Base-by-base conservation (phyloP, 202 grass and related monocot species). In the Panicum virgatum region DNA sequence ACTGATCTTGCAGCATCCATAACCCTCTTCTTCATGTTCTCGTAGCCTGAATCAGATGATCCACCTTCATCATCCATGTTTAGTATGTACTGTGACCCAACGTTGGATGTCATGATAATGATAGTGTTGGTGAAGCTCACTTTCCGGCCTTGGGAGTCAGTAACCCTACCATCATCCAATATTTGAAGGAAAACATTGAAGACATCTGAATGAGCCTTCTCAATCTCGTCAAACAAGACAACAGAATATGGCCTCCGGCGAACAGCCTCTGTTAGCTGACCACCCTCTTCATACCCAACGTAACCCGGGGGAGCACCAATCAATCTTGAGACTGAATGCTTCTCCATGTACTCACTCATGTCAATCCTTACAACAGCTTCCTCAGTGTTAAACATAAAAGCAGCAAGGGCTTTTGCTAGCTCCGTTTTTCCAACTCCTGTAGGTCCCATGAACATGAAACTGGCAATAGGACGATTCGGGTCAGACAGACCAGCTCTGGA, bases 401-500 rank as follows among this genome's bases (percentile, higher is more conserved):
- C 67, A 78, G 96, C 90, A 64, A 98, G 96, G 42, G 96, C 83
- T 84, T 98, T 98, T 0, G 96, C 96, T 75, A 98, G 72, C 77
- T 98, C 96, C n/a, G 96, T 98, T 93, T 98, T 98, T 64, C 96
- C 96, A 67, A 98, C 96, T 80, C 96, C 92, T 32, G 96, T 98
- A 60, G 96, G 96, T 20, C 92, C 96, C 96, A 98, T 98, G 92
- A 98, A 98, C 96, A 98, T 98, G 91, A 98, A 98, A 68, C 96
- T 96, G 34, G 96, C 92, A 88, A 98, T 98, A 10, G 96, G 96
- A 29, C 92, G 92, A 66, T 98, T 91, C 60, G 96, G 96, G 34
- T 98, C 96, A 1, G 92, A 98, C 16, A 98, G 89, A 66, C 96
- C 96, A 74, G 96, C 96, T 83, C 96, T 98, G 16, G 96, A 98